Conservation (phyloP, 139 green algal species). For the Chlorella sp. region DNA sequence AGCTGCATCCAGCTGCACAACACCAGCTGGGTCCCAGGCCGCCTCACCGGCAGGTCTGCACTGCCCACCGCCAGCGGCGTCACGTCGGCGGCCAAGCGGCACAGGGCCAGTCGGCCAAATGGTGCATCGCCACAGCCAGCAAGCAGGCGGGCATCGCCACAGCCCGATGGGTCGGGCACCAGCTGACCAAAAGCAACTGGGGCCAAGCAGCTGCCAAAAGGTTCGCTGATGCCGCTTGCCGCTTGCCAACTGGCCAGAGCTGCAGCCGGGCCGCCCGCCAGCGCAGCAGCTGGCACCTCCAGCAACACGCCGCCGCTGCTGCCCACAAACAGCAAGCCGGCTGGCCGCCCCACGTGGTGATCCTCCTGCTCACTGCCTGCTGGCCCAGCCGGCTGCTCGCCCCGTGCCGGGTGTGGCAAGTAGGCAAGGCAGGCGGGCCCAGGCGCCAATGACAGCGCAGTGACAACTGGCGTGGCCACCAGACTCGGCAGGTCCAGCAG, state of each 20-base stretch:
- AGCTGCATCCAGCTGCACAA: too few species aligned
- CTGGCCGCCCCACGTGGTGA: not conserved
- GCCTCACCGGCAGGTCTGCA: slow-evolving; percentile 8
- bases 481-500: slow-evolving; percentile 6
- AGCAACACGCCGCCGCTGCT: not conserved
- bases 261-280: not conserved
- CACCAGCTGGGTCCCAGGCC: too few species aligned
- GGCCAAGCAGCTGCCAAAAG: not conserved
- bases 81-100: not conserved
- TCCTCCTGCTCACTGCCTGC: not conserved
- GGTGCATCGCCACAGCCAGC: not conserved
- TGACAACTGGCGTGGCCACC: not conserved
- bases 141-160: slow-evolving; percentile 20
- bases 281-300: not conserved
- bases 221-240: not conserved
- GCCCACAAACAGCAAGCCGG: slow-evolving; percentile 33
- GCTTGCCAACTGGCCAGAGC: not conserved
- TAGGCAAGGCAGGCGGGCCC: slow-evolving; percentile 11
- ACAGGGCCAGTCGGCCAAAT: slow-evolving; percentile 4
- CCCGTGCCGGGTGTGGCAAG: not conserved
- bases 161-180: not conserved
- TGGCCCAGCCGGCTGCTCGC: not conserved
- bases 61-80: not conserved
- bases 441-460: not conserved
- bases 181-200: too few species aligned